Evolutionary conservation across 2,329 filamentous ascomycete genomes (phyloP), one percentile per base, ranked within the genome.

Genomic region (Pestalotiopsis sp.): DNA sequence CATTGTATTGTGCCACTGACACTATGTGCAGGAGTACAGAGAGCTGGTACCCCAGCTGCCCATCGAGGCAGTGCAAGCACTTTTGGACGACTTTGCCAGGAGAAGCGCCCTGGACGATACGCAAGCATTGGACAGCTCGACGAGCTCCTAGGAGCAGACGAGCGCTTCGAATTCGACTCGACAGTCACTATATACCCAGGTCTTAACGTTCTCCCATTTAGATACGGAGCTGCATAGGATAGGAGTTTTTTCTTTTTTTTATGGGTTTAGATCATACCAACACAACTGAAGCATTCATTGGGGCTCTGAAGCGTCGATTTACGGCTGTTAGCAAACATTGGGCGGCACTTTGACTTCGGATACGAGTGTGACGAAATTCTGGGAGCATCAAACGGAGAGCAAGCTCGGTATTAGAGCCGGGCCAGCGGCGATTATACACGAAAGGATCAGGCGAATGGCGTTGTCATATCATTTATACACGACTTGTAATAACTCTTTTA

Each of bases 21-120:
- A 36, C 36, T 4, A 39, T 38, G 38, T 62, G 59, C 59, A 36
- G 59, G 31, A 39, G 12, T 14, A 20, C 25, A 56, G 65, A 11
- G 38, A 66, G 25, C 65, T 70, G 61, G 70, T 75, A 31, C 68
- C 68, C 27, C 70, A 75, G 3, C 41, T 75, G 23, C 73, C 73
- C 20, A 69, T 75, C 14, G 74, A 67, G 38, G 63, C 68, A 12
- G 45, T 70, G 20, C 68, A 71, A 13, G 66, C 66, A 31, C 66
- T 71, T 9, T 23, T 70, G 14, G 68, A 59, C 41, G 59, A 69
- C 57, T 69, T 56, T 49, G 69, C 49, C 58, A 57, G 27, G 66
- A 66, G 66, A 65, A 67, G 68, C 14, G 62, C 63, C 52, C 11
- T 69, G 67, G 63, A 65, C 5, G 27, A 62, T 13, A 36, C 59